Base-by-base conservation (phyloP, 2,329 filamentous ascomycete species). In the Aplosporella prunicola region DNA sequence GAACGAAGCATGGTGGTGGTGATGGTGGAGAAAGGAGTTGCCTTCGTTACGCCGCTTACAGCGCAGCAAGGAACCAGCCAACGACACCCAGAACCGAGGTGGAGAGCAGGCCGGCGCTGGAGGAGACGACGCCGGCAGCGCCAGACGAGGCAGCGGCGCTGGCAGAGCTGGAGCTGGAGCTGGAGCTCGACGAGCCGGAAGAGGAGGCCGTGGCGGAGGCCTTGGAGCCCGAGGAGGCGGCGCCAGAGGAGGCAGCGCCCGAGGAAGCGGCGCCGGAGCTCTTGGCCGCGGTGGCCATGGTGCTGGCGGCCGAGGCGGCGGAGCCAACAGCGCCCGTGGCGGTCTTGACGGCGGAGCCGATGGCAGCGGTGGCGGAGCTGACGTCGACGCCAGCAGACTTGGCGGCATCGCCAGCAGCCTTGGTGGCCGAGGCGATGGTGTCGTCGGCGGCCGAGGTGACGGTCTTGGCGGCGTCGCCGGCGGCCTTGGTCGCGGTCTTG, bases 1-100 rank as follows among this genome's bases (percentile, higher is more conserved):
- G n/a, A n/a, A n/a, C n/a, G n/a, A n/a, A n/a, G n/a, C n/a, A n/a
- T n/a, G n/a, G n/a, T n/a, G n/a, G n/a, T n/a, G n/a, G n/a, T n/a
- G n/a, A n/a, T n/a, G n/a, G n/a, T n/a, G n/a, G n/a, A n/a, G n/a
- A n/a, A n/a, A n/a, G n/a, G n/a, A n/a, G n/a, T n/a, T n/a, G n/a
- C n/a, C n/a, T n/a, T n/a, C n/a, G n/a, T n/a, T n/a, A n/a, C n/a
- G n/a, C n/a, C 29, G 8, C 22, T 40, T 41, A 41, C 32, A 40
- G 15, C 5, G 34, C 25, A 9, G 39, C 33, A 8, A 41, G 17
- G 28, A 41, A n/a, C 30, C 29, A 41, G 13, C 39, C 39, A 9
- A 29, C 28, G 7, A 36, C 33, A 9, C 22, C 39, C 5, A 41
- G 22, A 5, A 41, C 24, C 2, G 33, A 27, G 5, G 20, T 20